phyloP scores from a whole-genome alignment of 345 rosid species.

The Erodium maritimum region DNA sequence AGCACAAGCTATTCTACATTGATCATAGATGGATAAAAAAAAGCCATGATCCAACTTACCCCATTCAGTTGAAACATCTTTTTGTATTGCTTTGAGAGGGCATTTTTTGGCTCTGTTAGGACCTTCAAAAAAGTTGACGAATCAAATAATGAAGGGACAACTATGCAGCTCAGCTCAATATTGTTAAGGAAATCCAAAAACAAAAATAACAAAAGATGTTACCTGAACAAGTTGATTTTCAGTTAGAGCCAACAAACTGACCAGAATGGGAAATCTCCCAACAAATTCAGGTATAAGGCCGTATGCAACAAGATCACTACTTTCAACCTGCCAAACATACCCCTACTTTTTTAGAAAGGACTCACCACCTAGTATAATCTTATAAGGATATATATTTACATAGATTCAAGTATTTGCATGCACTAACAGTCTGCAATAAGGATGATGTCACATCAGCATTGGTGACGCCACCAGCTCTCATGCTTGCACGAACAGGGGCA shows the following conservation, averaged over 20 bases:
- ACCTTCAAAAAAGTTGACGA: slow-evolving; percentile 32
- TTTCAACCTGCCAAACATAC: slow-evolving; percentile 64
- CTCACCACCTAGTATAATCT: background rate
- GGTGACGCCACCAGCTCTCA: slow-evolving; percentile 77
- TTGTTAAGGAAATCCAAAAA: background rate
- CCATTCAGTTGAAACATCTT: slow-evolving; percentile 89
- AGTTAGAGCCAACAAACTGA: slow-evolving; percentile 83
- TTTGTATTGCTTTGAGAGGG: slow-evolving; percentile 89
- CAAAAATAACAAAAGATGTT: slow-evolving; percentile 5
- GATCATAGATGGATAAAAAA: background rate
- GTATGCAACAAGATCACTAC: slow-evolving; percentile 85
- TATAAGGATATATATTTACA: background rate
- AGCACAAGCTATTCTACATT: background rate
- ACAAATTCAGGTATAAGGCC: slow-evolving; percentile 99
- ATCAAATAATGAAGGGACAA: no score
- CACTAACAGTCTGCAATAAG: slow-evolving; percentile 80
- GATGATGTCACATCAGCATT: slow-evolving; percentile 66
- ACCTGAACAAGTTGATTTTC: slow-evolving; percentile 98
- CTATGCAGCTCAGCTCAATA: no score
- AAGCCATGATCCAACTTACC: slow-evolving; percentile 33
- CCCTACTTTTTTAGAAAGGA: no score
- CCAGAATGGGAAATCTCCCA: slow-evolving; percentile 94
- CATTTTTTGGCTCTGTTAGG: slow-evolving; percentile 88
- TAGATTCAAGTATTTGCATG: background rate
- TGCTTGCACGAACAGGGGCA: slow-evolving; percentile 94